phyloP scores from a whole-genome alignment of 192 early-diverging fungal genomes.

The Diversispora epigaea region DNA sequence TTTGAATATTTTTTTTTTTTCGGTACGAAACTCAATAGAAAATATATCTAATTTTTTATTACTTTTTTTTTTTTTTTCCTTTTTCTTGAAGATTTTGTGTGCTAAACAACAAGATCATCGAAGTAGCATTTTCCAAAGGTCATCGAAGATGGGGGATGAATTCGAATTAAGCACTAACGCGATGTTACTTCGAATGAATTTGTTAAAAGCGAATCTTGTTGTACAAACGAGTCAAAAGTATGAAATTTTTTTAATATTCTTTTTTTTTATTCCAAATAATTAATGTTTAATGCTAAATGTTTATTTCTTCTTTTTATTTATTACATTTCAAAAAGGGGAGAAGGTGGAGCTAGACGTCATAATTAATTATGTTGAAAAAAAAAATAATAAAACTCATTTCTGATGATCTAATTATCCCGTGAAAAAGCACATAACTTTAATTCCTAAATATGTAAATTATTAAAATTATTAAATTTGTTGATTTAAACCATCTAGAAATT shows the following conservation, averaged over 20 bases:
- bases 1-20: neutral
- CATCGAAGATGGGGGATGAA: conserved; percentile 62
- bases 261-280: too few species aligned
- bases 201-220: conserved; percentile 55
- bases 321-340: too few species aligned
- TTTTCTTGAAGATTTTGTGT: conserved; percentile 64
- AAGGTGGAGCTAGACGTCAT: too few species aligned
- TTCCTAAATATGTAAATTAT: too few species aligned
- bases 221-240: conserved; percentile 33
- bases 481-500: conserved; percentile 47
- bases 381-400: too few species aligned
- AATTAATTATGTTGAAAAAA: too few species aligned
- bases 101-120: conserved; percentile 71
- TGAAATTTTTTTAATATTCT: neutral
- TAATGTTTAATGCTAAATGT: too few species aligned
- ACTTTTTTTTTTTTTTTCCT: neutral
- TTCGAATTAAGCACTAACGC: conserved; percentile 63
- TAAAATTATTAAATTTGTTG: neutral
- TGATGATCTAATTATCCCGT: too few species aligned
- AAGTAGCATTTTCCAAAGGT: conserved; percentile 64
- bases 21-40: neutral
- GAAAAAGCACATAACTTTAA: too few species aligned
- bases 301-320: too few species aligned
- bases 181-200: conserved; percentile 64
- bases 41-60: neutral